Percentiles rank a stretch among this genome's conserved stretches.
Evolutionary conservation across 148 eudicot genomes (phyloP).

Genomic region (Nepenthes mirabilis): DNA sequence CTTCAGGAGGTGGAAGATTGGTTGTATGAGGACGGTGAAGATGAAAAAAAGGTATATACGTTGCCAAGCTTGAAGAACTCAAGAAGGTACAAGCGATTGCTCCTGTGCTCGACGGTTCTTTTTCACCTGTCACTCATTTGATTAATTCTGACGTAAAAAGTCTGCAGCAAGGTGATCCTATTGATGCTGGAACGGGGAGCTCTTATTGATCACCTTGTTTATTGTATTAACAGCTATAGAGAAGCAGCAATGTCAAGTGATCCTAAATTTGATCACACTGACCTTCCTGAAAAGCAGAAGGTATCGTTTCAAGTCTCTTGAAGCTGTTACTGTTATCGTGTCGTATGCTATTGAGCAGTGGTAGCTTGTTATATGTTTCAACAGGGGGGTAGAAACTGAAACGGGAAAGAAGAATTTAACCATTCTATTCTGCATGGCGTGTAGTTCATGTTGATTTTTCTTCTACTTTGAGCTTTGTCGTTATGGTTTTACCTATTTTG

Average conservation of each 20-base stretch:
- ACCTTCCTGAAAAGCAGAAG: not conserved
- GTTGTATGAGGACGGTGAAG: conserved; percentile 89
- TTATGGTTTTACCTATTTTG: too few species aligned
- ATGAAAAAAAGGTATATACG: conserved; percentile 73
- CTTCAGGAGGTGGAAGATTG: conserved; percentile 83
- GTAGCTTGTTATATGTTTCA: too few species aligned
- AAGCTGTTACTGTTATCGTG: too few species aligned
- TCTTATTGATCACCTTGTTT: not conserved
- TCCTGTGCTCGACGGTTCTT: not conserved
- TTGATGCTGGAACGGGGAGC: not conserved
- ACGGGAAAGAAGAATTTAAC: too few species aligned
- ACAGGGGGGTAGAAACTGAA: too few species aligned
- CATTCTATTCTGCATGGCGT: too few species aligned
- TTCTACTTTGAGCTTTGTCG: too few species aligned
- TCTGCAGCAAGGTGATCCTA: not conserved
- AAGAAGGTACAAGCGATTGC: conserved; percentile 35
- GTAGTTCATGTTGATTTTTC: not conserved
- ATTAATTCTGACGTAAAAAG: not conserved
- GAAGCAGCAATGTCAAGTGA: not conserved
- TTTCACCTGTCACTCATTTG: not conserved
- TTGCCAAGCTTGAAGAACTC: conserved; percentile 79
- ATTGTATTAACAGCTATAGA: not conserved
- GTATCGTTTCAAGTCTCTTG: not conserved
- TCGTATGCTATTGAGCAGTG: too few species aligned
- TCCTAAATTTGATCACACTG: not conserved